A percentile compares a stretch with the other conserved stretches of the same genome.
These are phyloP conservation scores for Lentinula aciculospora DNA, from an alignment of 768 basidiomycete species.

Conservation along the genomic window DNA sequence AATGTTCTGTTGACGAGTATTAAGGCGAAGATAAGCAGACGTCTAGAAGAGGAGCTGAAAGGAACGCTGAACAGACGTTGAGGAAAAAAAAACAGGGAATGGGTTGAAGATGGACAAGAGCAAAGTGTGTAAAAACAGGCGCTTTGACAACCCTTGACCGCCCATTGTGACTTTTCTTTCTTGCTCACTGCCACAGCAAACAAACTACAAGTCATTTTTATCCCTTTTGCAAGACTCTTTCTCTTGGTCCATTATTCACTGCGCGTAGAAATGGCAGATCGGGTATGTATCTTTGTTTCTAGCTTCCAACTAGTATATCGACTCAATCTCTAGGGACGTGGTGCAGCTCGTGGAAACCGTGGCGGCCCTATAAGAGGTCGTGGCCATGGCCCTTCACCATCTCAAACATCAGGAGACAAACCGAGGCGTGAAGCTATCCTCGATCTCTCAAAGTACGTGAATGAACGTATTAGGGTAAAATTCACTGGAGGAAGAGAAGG, in stretches of 20 bases:
- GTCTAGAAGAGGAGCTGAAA: slow-evolving; percentile 10
- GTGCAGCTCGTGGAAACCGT: slow-evolving; percentile 40
- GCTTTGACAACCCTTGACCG: background rate
- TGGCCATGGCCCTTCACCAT: slow-evolving; percentile 36
- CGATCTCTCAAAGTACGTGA: slow-evolving; percentile 90
- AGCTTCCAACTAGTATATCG: slow-evolving; percentile 23
- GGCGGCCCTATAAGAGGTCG: background rate
- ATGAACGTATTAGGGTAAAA: slow-evolving; percentile 89
- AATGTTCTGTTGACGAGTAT: slow-evolving; percentile 10
- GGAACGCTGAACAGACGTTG: slow-evolving; percentile 13
- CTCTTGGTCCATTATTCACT: background rate
- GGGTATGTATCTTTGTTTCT: slow-evolving; percentile 35
- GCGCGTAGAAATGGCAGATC: slow-evolving; percentile 47
- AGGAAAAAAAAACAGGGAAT: slow-evolving; percentile 11
- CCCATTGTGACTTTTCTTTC: slow-evolving; percentile 6
- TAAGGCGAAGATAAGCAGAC: slow-evolving; percentile 16
- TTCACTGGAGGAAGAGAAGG: slow-evolving; percentile 98
- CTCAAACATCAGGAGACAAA: slow-evolving; percentile 56
- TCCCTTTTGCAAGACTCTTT: background rate
- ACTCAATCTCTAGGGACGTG: slow-evolving; percentile 52
- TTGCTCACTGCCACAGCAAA: slow-evolving; percentile 7
- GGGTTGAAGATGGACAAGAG: background rate
- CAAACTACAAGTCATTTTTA: background rate
- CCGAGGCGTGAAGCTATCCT: slow-evolving; percentile 93
- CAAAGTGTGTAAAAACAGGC: slow-evolving; percentile 4